Evolutionary conservation across 2,329 filamentous ascomycete species (phyloP).

Genomic region (Aspergillus eucalypticola): DNA sequence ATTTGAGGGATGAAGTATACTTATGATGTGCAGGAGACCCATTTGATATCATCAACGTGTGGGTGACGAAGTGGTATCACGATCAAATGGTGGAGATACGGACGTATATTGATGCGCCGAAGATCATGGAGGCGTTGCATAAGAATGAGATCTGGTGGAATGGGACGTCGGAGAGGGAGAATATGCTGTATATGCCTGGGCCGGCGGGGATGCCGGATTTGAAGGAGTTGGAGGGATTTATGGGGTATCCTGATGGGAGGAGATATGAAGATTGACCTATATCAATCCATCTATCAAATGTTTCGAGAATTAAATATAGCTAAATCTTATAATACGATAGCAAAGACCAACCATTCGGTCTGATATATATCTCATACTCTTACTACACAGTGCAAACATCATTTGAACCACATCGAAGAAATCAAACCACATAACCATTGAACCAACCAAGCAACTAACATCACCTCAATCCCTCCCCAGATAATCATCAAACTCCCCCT

Average conservation of each 20-base stretch:
- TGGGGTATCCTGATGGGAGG: slow-evolving; percentile 32
- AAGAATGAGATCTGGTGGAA: slow-evolving; percentile 40
- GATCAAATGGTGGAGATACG: slow-evolving; percentile 38
- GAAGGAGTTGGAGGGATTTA: slow-evolving; percentile 25
- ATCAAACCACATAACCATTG: neutral
- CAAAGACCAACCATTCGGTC: too few species aligned
- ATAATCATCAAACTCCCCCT: slow-evolving; percentile 20
- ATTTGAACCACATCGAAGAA: too few species aligned
- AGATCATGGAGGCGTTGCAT: slow-evolving; percentile 30
- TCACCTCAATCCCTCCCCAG: neutral
- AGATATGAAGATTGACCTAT: slow-evolving; percentile 24
- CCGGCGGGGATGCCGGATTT: slow-evolving; percentile 36
- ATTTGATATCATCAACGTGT: slow-evolving; percentile 37
- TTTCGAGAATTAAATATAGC: too few species aligned
- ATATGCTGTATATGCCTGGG: slow-evolving; percentile 34
- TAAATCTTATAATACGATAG: too few species aligned
- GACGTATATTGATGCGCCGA: slow-evolving; percentile 33
- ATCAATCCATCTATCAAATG: too few species aligned
- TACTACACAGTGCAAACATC: too few species aligned
- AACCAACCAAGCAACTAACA: neutral
- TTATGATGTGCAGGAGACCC: slow-evolving; percentile 21
- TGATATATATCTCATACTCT: too few species aligned
- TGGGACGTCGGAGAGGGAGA: slow-evolving; percentile 29
- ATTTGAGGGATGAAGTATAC: neutral
- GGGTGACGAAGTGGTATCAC: slow-evolving; percentile 35